Evolutionary conservation across 306 rosid genomes (phyloP).

Genomic region (Acacia confusa): DNA sequence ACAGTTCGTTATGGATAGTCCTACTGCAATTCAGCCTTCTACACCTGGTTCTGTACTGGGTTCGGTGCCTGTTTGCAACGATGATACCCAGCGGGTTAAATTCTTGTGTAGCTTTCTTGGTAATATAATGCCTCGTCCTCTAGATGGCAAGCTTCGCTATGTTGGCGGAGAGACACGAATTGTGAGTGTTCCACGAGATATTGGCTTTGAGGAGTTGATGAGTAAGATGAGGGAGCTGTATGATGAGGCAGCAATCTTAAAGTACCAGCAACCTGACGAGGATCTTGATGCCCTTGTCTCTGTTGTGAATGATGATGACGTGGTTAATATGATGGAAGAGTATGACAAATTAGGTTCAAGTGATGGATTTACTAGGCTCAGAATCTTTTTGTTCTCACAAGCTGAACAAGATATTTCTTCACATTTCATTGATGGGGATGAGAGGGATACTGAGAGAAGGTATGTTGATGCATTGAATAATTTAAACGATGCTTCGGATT

Average conservation of each 20-base stretch:
- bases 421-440: slow-evolving; percentile 81
- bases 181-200: slow-evolving; percentile 72
- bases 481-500: slow-evolving; percentile 70
- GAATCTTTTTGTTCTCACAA: slow-evolving; percentile 84
- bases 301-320: slow-evolving; percentile 96
- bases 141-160: slow-evolving; percentile 91
- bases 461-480: slow-evolving; percentile 91
- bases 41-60: slow-evolving; percentile 41
- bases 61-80: slow-evolving; percentile 45
- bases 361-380: slow-evolving; percentile 92
- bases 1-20: slow-evolving; percentile 68
- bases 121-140: slow-evolving; percentile 96
- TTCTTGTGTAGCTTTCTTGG: slow-evolving; percentile 91
- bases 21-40: slow-evolving; percentile 50
- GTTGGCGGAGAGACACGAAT: slow-evolving; percentile 98
- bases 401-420: slow-evolving; percentile 74
- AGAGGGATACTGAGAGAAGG: slow-evolving; percentile 79
- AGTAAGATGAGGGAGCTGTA: slow-evolving; percentile 84
- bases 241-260: slow-evolving; percentile 80
- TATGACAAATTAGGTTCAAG: slow-evolving; percentile 90
- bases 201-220: slow-evolving; percentile 86
- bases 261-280: slow-evolving; percentile 99
- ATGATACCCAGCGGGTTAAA: slow-evolving; percentile 72
- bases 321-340: slow-evolving; percentile 98
- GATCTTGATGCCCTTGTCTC: slow-evolving; percentile 98